A percentile compares a stretch with the other conserved stretches of the same genome.
Evolutionary conservation across 495 filamentous ascomycete genomes (phyloP).

Genomic region (Tuber umbilicatum): DNA sequence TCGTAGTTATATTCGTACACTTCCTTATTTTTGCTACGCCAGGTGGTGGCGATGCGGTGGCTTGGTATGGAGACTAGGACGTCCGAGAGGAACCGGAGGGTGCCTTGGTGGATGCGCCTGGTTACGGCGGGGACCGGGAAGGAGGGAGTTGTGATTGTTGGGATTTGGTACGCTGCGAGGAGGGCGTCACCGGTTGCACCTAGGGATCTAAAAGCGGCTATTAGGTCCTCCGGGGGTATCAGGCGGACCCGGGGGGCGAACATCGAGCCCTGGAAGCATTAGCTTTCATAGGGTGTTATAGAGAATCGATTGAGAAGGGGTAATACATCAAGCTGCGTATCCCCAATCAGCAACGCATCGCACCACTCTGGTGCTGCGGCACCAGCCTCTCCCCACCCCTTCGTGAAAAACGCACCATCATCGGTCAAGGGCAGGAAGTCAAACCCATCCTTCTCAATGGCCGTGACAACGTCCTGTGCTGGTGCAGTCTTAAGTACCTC

Average conservation of each 20-base stretch:
- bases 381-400: background rate
- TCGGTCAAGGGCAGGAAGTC: background rate
- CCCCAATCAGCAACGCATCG: background rate
- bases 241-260: background rate
- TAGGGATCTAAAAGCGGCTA: background rate
- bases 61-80: background rate
- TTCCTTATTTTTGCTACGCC: background rate
- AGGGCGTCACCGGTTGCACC: background rate
- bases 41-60: background rate
- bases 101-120: background rate
- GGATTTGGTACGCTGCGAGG: background rate
- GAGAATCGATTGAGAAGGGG: background rate
- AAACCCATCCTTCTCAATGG: conserved; percentile 2
- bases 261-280: background rate
- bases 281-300: background rate
- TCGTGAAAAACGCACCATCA: background rate
- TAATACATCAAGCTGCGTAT: background rate
- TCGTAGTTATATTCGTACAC: background rate
- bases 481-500: background rate
- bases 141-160: background rate
- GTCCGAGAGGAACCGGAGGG: background rate
- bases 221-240: background rate
- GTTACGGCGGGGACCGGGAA: background rate
- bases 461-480: background rate
- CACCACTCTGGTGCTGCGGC: background rate